Evolutionary conservation across 768 basidiomycete genomes (phyloP), one percentile per base, ranked within the genome.

Genomic region (Hypholoma fasciculare): DNA sequence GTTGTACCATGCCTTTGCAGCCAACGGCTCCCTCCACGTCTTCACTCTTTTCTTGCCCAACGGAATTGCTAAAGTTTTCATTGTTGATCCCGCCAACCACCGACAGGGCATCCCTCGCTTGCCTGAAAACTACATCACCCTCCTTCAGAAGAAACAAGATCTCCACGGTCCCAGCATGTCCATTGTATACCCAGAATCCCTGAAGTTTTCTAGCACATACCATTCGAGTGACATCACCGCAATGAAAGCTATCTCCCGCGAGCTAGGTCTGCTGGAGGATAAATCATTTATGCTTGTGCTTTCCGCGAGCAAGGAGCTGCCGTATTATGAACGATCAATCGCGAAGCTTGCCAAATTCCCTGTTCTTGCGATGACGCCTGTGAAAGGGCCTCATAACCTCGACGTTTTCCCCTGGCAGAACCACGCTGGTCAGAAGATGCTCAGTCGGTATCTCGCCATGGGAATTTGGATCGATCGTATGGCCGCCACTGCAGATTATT

Each of bases 391-490:
- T n/a, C 92, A 88, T 71, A 83, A 84, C 7, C 78, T 90, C 19
- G 91, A 92, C 57, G 82, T 90, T 43, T 90, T 97, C 66, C 90
- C 90, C 9, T 98, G 96, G 96, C 90, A 98, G 63, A 76, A 82
- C 0, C 84, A 90, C 62, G 90, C 94, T 17, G 86, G 87, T 0
- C 79, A 86, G 61, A 92, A 91, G 70, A 90, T 98, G 88, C 71
- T 97, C 54, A 82, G 76, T 20, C 89, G 94, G 37, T 98, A 94
- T 68, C 77, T 98, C 19, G 78, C 79, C 37, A 72, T 93, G 40
- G 91, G 93, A 0, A 63, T 75, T 2, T 96, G 93, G 92, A 72
- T 98, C 42, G 88, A 92, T 65, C 82, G 89, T 20, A 82, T 88
- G 62, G 79, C 92, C 3, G 82, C 89, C 5, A 82, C 95, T 38